Percentiles rank a stretch among this genome's conserved stretches.
Evolutionary conservation across 768 basidiomycete species (phyloP).

Genomic region (Boletus tomentosulus): DNA sequence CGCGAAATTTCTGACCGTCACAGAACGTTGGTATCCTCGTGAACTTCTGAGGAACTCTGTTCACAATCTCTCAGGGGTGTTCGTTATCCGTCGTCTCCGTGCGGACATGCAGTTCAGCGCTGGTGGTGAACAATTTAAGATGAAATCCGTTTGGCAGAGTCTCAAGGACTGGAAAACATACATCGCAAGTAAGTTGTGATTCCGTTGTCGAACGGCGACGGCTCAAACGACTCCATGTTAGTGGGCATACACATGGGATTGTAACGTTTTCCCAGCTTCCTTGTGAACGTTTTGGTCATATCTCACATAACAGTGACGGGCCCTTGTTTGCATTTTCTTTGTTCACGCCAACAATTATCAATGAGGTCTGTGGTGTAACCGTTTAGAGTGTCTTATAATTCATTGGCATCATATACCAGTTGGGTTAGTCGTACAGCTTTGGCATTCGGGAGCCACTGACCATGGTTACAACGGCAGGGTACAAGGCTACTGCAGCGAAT

Average conservation of each 20-base stretch:
- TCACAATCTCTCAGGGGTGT: slow-evolving; percentile 40
- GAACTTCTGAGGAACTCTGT: background rate
- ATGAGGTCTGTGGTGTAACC: slow-evolving; percentile 40
- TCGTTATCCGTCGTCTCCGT: slow-evolving; percentile 61
- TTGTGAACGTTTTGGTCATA: background rate
- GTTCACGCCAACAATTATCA: slow-evolving; percentile 44
- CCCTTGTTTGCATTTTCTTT: slow-evolving; percentile 54
- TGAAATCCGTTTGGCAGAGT: slow-evolving; percentile 55
- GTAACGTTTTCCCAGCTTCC: slow-evolving; percentile 33
- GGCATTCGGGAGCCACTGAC: background rate
- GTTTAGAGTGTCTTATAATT: background rate
- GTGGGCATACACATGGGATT: slow-evolving; percentile 73
- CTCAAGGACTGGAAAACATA: slow-evolving; percentile 72
- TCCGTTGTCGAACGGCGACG: slow-evolving; percentile 1
- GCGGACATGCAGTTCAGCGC: slow-evolving; percentile 65
- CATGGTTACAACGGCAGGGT: slow-evolving; percentile 37
- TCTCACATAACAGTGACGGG: slow-evolving; percentile 35
- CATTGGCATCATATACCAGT: slow-evolving; percentile 2
- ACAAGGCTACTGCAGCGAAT: slow-evolving; percentile 62
- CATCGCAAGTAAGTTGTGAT: slow-evolving; percentile 49
- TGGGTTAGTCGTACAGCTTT: slow-evolving; percentile 13
- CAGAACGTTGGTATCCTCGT: slow-evolving; percentile 46
- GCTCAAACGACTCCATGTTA: slow-evolving; percentile 18
- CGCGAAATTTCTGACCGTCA: slow-evolving; percentile 62
- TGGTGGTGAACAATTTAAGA: slow-evolving; percentile 51